These are phyloP conservation scores for Helichrysum umbraculigerum DNA, from an alignment of 129 eudicot genomes.

Conservation along the genomic window DNA sequence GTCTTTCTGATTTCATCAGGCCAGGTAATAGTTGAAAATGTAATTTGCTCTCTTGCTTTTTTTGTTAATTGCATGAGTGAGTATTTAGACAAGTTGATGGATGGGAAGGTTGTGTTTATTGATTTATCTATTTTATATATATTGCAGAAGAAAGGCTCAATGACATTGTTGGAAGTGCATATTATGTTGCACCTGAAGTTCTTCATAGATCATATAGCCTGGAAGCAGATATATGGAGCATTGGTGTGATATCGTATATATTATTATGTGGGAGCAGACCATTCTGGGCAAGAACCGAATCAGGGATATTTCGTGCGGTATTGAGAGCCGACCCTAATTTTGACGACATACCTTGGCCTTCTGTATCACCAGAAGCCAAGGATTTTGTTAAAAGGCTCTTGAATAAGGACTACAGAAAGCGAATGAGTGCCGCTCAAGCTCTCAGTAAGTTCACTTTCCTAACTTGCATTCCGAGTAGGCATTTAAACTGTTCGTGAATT, in stretches of 20 bases:
- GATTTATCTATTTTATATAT: not conserved
- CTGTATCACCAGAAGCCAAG: slow-evolving; percentile 75
- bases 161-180: slow-evolving; percentile 89
- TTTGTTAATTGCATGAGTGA: not conserved
- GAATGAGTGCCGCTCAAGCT: slow-evolving; percentile 96
- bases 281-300: slow-evolving; percentile 90
- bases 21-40: slow-evolving; percentile 55
- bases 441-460: slow-evolving; percentile 56
- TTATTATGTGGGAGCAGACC: slow-evolving; percentile 90
- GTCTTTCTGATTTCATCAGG: slow-evolving; percentile 93
- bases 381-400: slow-evolving; percentile 83
- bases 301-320: slow-evolving; percentile 85
- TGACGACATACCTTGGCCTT: slow-evolving; percentile 86
- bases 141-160: slow-evolving; percentile 79
- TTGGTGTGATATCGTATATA: slow-evolving; percentile 79
- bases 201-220: slow-evolving; percentile 83
- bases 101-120: not conserved
- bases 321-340: slow-evolving; percentile 86
- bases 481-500: not conserved
- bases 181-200: slow-evolving; percentile 92
- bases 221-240: slow-evolving; percentile 95
- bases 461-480: not conserved
- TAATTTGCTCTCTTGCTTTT: not conserved
- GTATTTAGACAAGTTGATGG: not conserved
- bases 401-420: slow-evolving; percentile 80